These are phyloP conservation scores for Chrysosphaeria jannelii DNA, from an alignment of 2,329 filamentous ascomycete genomes.

Conservation along the genomic window DNA sequence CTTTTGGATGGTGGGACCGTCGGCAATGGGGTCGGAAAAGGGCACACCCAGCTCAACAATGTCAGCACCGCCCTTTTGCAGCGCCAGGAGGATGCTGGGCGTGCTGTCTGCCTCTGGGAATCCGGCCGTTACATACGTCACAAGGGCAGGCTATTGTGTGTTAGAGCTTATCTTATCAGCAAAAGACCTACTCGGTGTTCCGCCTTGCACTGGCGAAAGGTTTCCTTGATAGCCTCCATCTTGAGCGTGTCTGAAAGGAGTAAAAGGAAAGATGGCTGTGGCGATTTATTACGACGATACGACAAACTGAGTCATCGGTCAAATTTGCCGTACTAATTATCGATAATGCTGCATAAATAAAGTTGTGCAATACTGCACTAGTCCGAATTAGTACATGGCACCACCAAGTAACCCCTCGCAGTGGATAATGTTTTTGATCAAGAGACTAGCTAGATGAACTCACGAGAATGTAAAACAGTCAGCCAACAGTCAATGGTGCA, in stretches of 20 bases:
- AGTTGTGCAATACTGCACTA: no score
- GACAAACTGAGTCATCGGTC: no score
- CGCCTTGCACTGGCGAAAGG: constrained; percentile 28
- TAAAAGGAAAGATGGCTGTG: no score
- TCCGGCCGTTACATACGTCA: constrained; percentile 89
- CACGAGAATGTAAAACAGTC: no score
- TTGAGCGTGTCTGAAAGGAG: constrained; percentile 4
- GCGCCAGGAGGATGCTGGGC: constrained; percentile 53
- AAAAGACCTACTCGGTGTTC: constrained; percentile 17
- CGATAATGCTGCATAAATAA: no score
- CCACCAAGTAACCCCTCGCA: no score
- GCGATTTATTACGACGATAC: no score
- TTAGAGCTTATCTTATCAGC: not conserved
- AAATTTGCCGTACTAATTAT: no score
- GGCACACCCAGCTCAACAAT: constrained; percentile 87
- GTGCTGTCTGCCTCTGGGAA: constrained; percentile 64
- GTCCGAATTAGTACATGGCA: no score
- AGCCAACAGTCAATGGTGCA: no score
- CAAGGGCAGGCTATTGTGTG: constrained; percentile 37
- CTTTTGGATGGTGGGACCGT: constrained; percentile 88
- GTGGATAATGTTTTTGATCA: no score
- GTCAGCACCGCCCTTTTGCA: constrained; percentile 85
- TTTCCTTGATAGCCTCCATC: constrained; percentile 27
- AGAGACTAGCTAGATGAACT: no score
- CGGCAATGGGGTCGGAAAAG: constrained; percentile 93